These are phyloP conservation scores for Ganoderma meredithae DNA, from an alignment of 1,284 basidiomycete species.

Conservation along the genomic window DNA sequence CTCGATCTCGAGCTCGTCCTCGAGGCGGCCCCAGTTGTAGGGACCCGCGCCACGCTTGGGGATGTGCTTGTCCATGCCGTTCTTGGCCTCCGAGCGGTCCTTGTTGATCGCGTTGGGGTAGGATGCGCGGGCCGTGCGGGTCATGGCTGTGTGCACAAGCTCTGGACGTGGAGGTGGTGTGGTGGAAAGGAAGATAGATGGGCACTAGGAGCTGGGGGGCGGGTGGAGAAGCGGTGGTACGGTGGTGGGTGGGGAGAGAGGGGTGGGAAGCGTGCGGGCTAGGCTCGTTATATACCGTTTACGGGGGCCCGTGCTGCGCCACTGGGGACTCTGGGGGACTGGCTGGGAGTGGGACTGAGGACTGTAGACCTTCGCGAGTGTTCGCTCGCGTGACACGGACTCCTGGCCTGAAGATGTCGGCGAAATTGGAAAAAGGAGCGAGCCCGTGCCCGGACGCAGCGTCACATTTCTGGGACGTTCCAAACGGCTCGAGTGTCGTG, in stretches of 20 bases:
- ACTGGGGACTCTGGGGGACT: conserved; percentile 6
- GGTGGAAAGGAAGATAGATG: not conserved
- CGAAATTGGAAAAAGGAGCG: conserved; percentile 21
- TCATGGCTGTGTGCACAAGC: conserved; percentile 54
- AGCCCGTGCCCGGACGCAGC: conserved; percentile 14
- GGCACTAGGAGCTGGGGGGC: not conserved
- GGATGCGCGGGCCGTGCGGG: conserved; percentile 77
- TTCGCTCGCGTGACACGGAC: conserved; percentile 30
- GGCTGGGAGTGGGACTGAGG: too few species aligned
- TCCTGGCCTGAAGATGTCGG: not conserved
- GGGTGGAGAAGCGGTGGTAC: not conserved
- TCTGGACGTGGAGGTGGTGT: not conserved
- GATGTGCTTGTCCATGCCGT: conserved; percentile 75
- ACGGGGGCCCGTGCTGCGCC: conserved; percentile 23
- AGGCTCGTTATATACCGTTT: conserved; percentile 9
- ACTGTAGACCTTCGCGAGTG: conserved; percentile 18
- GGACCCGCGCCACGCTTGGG: conserved; percentile 83
- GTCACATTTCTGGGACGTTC: conserved; percentile 32
- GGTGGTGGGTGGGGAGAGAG: conserved; percentile 12
- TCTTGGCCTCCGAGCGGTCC: conserved; percentile 82
- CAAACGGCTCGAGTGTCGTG: conserved; percentile 13
- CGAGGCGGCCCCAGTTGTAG: conserved; percentile 85
- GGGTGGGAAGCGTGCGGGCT: not conserved
- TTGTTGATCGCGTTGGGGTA: conserved; percentile 79
- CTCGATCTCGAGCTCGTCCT: conserved; percentile 69